These are phyloP conservation scores for Scleromitrula shiraiana DNA, from an alignment of 2,329 filamentous ascomycete genomes.

Conservation along the genomic window DNA sequence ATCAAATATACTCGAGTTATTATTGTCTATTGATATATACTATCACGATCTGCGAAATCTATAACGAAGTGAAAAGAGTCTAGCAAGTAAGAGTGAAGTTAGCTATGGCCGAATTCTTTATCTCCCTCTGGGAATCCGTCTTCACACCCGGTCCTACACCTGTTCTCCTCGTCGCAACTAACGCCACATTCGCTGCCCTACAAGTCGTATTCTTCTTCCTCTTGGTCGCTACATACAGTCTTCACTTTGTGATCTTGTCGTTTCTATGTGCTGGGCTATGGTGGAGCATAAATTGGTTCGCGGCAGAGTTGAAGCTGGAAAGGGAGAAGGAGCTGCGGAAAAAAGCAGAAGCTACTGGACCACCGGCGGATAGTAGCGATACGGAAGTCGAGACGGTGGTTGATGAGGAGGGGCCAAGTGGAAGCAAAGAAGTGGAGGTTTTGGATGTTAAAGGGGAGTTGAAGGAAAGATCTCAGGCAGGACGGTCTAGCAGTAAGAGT, in stretches of 20 bases:
- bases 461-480: conserved; percentile 22
- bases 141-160: conserved; percentile 89
- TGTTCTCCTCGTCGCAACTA: conserved; percentile 81
- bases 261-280: conserved; percentile 73
- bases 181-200: conserved; percentile 77
- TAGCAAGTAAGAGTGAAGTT: not conserved
- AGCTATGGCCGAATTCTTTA: conserved; percentile 44
- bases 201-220: conserved; percentile 71
- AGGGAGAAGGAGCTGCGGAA: conserved; percentile 32
- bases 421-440: conserved; percentile 27
- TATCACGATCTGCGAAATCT: not conserved
- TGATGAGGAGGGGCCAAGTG: conserved; percentile 26
- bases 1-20: not conserved
- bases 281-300: conserved; percentile 98
- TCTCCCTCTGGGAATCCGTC: conserved; percentile 82
- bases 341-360: conserved; percentile 18
- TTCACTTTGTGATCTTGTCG: conserved; percentile 83
- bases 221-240: conserved; percentile 72
- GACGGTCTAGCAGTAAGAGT: conserved; percentile 39
- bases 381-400: conserved; percentile 46
- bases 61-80: not conserved
- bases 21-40: not conserved
- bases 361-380: conserved; percentile 31
- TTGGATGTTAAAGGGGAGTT: conserved; percentile 22
- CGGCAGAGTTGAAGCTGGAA: conserved; percentile 49